These are phyloP conservation scores for Wickerhamiella infanticola DNA, from an alignment of 1,139 yeast species.

Conservation along the genomic window DNA sequence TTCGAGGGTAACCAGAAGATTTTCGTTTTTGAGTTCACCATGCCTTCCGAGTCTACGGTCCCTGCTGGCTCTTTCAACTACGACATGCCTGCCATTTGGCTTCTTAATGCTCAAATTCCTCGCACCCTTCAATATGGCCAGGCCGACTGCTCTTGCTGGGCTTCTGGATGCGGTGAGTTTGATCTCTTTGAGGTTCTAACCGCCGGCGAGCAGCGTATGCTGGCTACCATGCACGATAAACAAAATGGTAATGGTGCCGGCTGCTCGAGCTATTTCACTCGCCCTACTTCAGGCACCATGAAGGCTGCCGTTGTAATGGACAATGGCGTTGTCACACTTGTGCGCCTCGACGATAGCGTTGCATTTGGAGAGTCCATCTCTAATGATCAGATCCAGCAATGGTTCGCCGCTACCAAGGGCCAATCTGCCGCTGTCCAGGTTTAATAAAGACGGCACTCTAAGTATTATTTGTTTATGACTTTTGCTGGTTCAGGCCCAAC, in stretches of 20 bases:
- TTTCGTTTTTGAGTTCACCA: conserved; percentile 76
- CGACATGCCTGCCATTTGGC: conserved; percentile 96
- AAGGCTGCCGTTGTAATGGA: conserved; percentile 85
- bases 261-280: conserved; percentile 65
- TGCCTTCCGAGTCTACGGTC: conserved; percentile 55
- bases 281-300: conserved; percentile 66
- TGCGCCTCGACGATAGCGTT: conserved; percentile 41
- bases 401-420: conserved; percentile 14
- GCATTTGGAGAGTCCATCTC: conserved; percentile 42
- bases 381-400: conserved; percentile 20
- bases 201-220: conserved; percentile 57
- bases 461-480: too few species aligned
- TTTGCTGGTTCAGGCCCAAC: too few species aligned
- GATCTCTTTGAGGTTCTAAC: conserved; percentile 76
- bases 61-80: conserved; percentile 32
- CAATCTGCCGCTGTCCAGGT: background rate
- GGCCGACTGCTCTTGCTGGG: conserved; percentile 81
- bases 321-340: conserved; percentile 34
- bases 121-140: conserved; percentile 83
- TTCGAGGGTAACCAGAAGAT: conserved; percentile 55
- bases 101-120: conserved; percentile 85
- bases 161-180: conserved; percentile 91
- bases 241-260: conserved; percentile 52
- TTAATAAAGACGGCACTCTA: background rate
- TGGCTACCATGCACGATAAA: conserved; percentile 73